Conservation (phyloP, 306 rosid genomes). For the Vicia faba region DNA sequence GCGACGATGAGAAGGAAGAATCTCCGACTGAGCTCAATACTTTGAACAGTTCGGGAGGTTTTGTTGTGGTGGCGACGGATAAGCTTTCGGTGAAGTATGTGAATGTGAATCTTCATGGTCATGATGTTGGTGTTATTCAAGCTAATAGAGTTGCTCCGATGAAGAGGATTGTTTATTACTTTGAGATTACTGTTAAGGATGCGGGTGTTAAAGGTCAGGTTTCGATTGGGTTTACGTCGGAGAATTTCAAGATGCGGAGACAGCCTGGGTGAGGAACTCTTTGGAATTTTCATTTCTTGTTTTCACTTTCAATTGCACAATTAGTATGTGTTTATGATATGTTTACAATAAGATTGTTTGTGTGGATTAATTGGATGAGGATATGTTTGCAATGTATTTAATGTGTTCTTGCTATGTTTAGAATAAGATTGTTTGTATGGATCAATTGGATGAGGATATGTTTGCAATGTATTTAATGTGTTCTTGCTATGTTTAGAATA, state of each 20-base stretch:
- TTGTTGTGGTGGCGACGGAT: constrained; percentile 72
- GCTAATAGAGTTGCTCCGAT: constrained; percentile 79
- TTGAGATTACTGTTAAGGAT: constrained; percentile 86
- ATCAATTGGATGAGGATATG: background rate
- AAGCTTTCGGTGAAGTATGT: constrained; percentile 87
- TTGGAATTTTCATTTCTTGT: background rate
- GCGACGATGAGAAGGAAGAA: constrained; percentile 58
- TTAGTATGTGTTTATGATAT: background rate
- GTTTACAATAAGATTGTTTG: background rate
- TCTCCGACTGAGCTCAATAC: constrained; percentile 87
- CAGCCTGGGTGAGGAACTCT: constrained; percentile 95
- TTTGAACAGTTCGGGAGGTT: constrained; percentile 92
- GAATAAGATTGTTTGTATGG: background rate
- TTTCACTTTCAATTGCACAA: background rate
- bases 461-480: background rate
- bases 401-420: too few species aligned
- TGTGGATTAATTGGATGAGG: background rate
- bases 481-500: too few species aligned
- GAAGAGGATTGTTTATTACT: constrained; percentile 80
- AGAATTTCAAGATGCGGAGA: constrained; percentile 88
- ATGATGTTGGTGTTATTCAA: constrained; percentile 94
- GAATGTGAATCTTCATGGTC: constrained; percentile 73
- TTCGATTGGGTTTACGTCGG: constrained; percentile 88
- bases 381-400: background rate
- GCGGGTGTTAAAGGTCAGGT: constrained; percentile 90